Base-by-base conservation (phyloP, 2,329 filamentous ascomycete genomes). In the Hymenoscyphus occultus region DNA sequence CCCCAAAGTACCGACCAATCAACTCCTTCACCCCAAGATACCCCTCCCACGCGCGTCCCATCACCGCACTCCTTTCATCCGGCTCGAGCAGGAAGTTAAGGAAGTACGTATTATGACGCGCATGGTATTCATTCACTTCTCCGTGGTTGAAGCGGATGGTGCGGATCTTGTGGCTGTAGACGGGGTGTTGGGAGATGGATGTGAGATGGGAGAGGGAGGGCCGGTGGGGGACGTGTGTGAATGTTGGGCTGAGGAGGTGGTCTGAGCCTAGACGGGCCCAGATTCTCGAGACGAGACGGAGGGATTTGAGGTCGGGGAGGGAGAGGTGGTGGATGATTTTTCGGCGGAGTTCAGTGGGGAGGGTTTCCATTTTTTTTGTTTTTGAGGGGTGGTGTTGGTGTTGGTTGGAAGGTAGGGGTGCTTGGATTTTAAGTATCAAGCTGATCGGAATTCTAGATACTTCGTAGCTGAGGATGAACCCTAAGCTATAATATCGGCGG, bases 121-220 rank as follows among this genome's bases (percentile, higher is more conserved):
- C 70, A n/a, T 74, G 70, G 56, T 71, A 73, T 57, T 75, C 73
- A 59, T 74, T 71, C 7, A 74, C 45, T 59, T 74, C 72, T 28
- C 71, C 71, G 39, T 73, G 68, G 32, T 74, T 72, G 22, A 74
- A 62, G 16, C 61, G 32, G 10, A 74, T 40, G 32, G 56, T 54
- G 32, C 64, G 39, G 35, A 68, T 67, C 60, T 66, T 68, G 35
- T 67, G 54, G 5, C 70, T 65, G 58, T 73, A 73, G 9, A 63
- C 66, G 12, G 72, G 67, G 45, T 73, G 66, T 40, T 68, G 45
- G 7, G 72, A 70, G 16, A 74, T 64, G 16, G 48, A 19, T 3
- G 62, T 40, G 13, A 75, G 72, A 32, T 71, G 71, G 31, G 39
- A 9, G 12, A 70, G 68, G 58, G 73, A 70, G 31, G 68, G 64